Conservation (phyloP, 768 basidiomycete species). For the Steccherinum ochraceum region DNA sequence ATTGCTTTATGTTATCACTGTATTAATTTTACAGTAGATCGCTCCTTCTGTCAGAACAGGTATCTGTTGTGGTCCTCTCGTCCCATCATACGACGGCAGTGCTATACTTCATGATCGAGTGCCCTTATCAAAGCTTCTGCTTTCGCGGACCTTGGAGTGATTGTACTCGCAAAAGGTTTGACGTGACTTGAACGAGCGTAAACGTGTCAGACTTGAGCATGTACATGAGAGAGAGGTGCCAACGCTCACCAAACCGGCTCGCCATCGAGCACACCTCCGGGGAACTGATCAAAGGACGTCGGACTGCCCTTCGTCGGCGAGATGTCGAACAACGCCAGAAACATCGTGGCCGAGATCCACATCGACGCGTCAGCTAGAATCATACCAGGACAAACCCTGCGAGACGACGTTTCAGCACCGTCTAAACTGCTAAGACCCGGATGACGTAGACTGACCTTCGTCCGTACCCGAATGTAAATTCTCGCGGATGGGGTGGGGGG, state of each 20-base stretch:
- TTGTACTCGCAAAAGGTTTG: slow-evolving; percentile 5
- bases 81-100: background rate
- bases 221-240: background rate
- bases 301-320: background rate
- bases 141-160: slow-evolving; percentile 4
- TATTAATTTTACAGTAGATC: background rate
- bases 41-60: background rate
- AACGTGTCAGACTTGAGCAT: no score
- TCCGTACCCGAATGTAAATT: background rate
- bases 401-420: background rate
- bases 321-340: background rate
- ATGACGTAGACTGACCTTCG: background rate
- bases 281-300: background rate
- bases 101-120: background rate
- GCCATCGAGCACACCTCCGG: background rate
- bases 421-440: background rate
- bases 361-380: background rate
- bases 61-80: background rate
- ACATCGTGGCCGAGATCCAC: background rate
- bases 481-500: background rate
- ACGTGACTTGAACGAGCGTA: no score
- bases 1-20: background rate
- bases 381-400: background rate
- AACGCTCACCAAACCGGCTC: background rate
- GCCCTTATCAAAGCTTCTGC: background rate